Evolutionary conservation across 768 basidiomycete species (phyloP), one percentile per base, ranked within the genome.

Genomic region (Hemileccinum rubropunctum): DNA sequence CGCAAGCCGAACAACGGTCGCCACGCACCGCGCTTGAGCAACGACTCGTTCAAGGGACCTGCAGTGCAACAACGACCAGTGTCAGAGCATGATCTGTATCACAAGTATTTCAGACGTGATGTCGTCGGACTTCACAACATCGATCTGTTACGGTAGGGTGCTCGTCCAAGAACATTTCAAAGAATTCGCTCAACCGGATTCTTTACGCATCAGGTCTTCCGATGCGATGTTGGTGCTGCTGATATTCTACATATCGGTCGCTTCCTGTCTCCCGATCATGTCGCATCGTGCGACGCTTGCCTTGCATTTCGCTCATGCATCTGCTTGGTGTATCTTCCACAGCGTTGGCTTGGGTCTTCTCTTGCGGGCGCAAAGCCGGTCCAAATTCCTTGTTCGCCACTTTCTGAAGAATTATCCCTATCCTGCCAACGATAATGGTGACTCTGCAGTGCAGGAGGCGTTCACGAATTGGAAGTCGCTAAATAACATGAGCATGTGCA

Each of bases 331-430:
- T 44, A 64, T 86, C 38, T 83, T 97, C 71, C 92, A 98, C 67
- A 88, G 85, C 28, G 81, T 95, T 55, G 94, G 88, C 1, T 78
- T 98, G 14, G 97, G 97, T 0, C 68, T 86, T 34, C 74, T 95
- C 15, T 76, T 99, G 35, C 82, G 82, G 18, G 89, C 86, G 2
- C 97, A 99, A 69, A 86, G 88, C 57, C 77, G 84, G 65, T 80
- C 71, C 66, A 95, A 94, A 67, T 97, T 88, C 73, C 71, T 98
- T 34, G 97, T 98, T 23, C 73, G 92, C 56, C 97, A 99, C 67
- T 98, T 88, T 64, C 70, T 97, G 59, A 93, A 95, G 75, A 84
- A 98, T 62, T 99, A 98, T 62, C 84, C 92, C 59, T 98, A 98
- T 67, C 79, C 84, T 12, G 73, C 75, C 40, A 75, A 82, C 50